Conservation (phyloP, 192 early-diverging fungal species). For the Kickxella alabastrina region DNA sequence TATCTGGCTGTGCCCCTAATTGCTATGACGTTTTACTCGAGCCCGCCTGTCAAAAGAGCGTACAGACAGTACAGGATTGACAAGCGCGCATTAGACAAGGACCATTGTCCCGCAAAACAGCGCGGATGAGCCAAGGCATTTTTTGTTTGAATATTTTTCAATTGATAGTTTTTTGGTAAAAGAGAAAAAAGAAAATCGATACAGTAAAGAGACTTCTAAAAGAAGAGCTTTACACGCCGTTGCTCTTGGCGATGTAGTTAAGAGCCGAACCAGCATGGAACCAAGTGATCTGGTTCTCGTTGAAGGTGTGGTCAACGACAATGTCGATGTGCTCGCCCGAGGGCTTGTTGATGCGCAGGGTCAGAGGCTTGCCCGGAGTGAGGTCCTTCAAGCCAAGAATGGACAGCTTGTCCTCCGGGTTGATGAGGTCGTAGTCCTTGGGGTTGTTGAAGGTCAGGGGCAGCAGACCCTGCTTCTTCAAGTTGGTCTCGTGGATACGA, state of each 20-base stretch:
- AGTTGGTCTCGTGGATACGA: conserved; percentile 99
- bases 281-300: conserved; percentile 98
- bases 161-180: background rate
- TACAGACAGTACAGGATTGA: conserved; percentile 9
- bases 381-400: conserved; percentile 83
- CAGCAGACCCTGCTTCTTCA: conserved; percentile 99
- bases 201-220: conserved; percentile 2
- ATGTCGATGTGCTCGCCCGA: conserved; percentile 76
- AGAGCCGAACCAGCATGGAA: conserved; percentile 94
- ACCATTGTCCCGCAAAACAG: too few species aligned
- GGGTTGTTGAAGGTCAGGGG: conserved; percentile 94
- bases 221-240: conserved; percentile 1
- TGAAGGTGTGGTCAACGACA: conserved; percentile 95
- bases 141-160: background rate
- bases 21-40: conserved; percentile 31
- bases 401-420: conserved; percentile 79
- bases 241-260: conserved; percentile 67
- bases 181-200: background rate
- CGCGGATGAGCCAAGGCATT: too few species aligned
- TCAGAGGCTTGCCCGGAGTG: conserved; percentile 80
- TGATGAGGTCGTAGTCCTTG: conserved; percentile 90
- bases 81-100: background rate
- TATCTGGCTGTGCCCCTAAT: conserved; percentile 23
- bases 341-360: conserved; percentile 76
- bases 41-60: conserved; percentile 27